Percentiles rank a stretch among this genome's conserved stretches.
phyloP scores from a whole-genome alignment of 2,329 filamentous ascomycete genomes.

The Aspergillus jensenii region DNA sequence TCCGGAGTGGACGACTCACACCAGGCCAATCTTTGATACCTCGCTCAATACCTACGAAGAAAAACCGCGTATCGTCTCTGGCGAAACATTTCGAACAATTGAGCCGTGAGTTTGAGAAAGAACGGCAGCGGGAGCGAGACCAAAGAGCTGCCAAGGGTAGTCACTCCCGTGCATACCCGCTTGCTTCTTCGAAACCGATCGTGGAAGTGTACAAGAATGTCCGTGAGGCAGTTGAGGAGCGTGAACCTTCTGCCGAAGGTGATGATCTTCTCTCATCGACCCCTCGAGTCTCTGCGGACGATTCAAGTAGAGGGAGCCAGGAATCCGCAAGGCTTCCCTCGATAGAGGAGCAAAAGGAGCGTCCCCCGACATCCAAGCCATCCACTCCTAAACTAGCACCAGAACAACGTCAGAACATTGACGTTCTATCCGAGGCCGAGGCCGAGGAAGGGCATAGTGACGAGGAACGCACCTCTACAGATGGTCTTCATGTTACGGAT shows the following conservation, averaged over 20 bases:
- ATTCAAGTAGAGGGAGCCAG: slow-evolving; percentile 32
- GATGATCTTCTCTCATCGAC: slow-evolving; percentile 46
- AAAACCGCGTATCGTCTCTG: slow-evolving; percentile 81
- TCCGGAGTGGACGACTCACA: slow-evolving; percentile 58
- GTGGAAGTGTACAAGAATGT: slow-evolving; percentile 96
- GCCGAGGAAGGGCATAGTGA: slow-evolving; percentile 71
- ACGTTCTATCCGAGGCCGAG: slow-evolving; percentile 63
- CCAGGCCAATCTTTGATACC: slow-evolving; percentile 73
- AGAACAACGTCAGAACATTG: slow-evolving; percentile 45
- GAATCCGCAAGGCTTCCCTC: slow-evolving; percentile 23
- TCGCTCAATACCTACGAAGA: slow-evolving; percentile 72
- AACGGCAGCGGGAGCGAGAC: slow-evolving; percentile 80
- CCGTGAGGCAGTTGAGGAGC: slow-evolving; percentile 85
- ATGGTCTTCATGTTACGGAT: slow-evolving; percentile 64
- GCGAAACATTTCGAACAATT: slow-evolving; percentile 96
- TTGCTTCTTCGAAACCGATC: slow-evolving; percentile 90
- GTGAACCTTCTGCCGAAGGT: slow-evolving; percentile 62
- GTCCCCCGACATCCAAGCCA: slow-evolving; percentile 32
- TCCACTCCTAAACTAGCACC: slow-evolving; percentile 43
- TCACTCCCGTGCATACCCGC: slow-evolving; percentile 78
- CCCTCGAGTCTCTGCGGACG: slow-evolving; percentile 28
- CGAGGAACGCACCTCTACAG: slow-evolving; percentile 65
- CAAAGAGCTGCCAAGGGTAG: slow-evolving; percentile 74
- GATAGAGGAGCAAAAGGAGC: slow-evolving; percentile 30
- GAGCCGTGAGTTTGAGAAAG: slow-evolving; percentile 93